phyloP scores from a whole-genome alignment of 2,329 filamentous ascomycete genomes.

The Trichophyton verrucosum region DNA sequence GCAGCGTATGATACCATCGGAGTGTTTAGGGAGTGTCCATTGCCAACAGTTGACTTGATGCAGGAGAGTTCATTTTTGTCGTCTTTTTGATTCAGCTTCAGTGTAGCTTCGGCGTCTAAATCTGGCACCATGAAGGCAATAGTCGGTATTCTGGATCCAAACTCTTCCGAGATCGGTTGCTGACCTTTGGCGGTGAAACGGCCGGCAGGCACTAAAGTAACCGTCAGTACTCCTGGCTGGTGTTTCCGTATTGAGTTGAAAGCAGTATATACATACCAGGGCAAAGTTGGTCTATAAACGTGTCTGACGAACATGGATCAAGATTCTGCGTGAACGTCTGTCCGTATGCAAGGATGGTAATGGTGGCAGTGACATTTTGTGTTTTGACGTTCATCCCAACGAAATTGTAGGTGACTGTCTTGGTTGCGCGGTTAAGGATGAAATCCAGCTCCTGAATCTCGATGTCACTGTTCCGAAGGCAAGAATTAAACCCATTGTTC shows the following conservation, averaged over 20 bases:
- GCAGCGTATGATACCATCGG: slow-evolving; percentile 72
- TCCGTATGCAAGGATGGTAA: slow-evolving; percentile 76
- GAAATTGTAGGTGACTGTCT: slow-evolving; percentile 68
- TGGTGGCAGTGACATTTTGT: slow-evolving; percentile 67
- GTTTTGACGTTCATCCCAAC: slow-evolving; percentile 58
- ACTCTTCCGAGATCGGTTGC: slow-evolving; percentile 59
- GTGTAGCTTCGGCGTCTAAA: slow-evolving; percentile 70
- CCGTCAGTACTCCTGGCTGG: not conserved
- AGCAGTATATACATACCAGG: slow-evolving; percentile 51
- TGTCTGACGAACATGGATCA: slow-evolving; percentile 62
- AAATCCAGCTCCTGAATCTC: slow-evolving; percentile 64
- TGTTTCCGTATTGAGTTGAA: not conserved
- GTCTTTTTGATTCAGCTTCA: slow-evolving; percentile 56
- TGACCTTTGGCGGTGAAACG: slow-evolving; percentile 59
- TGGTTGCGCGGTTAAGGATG: slow-evolving; percentile 61
- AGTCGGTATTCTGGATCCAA: slow-evolving; percentile 62
- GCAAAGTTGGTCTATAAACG: slow-evolving; percentile 62
- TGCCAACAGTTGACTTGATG: slow-evolving; percentile 66
- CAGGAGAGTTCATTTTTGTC: slow-evolving; percentile 59
- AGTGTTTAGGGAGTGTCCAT: slow-evolving; percentile 70
- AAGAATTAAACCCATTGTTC: slow-evolving; percentile 69
- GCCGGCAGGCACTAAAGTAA: slow-evolving; percentile 43
- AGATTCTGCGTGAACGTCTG: slow-evolving; percentile 64
- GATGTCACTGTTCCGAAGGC: slow-evolving; percentile 47
- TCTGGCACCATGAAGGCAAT: slow-evolving; percentile 89